Conservation (phyloP, 805 yeast species). For the Metschnikowia sp. region DNA sequence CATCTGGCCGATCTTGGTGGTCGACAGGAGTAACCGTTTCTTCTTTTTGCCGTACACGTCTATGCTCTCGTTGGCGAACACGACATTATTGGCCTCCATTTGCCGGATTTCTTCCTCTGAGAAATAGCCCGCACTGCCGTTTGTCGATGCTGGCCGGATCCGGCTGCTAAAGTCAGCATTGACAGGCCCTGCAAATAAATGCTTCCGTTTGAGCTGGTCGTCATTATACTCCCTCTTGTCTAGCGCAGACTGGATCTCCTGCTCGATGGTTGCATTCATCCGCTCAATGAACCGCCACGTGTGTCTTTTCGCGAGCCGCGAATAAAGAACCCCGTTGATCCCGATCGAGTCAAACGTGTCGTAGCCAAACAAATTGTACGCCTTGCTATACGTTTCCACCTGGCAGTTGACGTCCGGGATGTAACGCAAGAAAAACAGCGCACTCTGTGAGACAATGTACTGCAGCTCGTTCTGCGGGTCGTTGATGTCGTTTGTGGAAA, state of each 20-base stretch:
- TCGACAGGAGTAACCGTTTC: slow-evolving; percentile 32
- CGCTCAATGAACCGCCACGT: slow-evolving; percentile 35
- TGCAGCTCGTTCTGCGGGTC: slow-evolving; percentile 30
- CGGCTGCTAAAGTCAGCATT: slow-evolving; percentile 2
- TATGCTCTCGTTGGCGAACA: slow-evolving; percentile 17
- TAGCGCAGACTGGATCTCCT: slow-evolving; percentile 34
- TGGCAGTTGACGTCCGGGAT: slow-evolving; percentile 36
- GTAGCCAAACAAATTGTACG: slow-evolving; percentile 21
- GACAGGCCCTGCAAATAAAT: slow-evolving; percentile 15
- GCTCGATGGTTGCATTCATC: slow-evolving; percentile 29
- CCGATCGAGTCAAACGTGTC: slow-evolving; percentile 31
- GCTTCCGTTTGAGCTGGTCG: slow-evolving; percentile 34
- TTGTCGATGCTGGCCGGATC: slow-evolving; percentile 2
- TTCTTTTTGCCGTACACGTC: slow-evolving; percentile 35
- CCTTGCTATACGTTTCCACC: slow-evolving; percentile 24
- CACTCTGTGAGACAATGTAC: slow-evolving; percentile 34
- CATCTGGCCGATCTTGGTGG: slow-evolving; percentile 34
- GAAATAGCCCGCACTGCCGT: not conserved
- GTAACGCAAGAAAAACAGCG: slow-evolving; percentile 37
- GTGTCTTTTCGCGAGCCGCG: slow-evolving; percentile 20
- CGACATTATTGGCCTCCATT: slow-evolving; percentile 4
- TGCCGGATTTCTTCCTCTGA: slow-evolving; percentile 1
- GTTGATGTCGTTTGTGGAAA: slow-evolving; percentile 36
- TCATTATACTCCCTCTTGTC: slow-evolving; percentile 23
- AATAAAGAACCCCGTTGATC: slow-evolving; percentile 33